Evolutionary conservation across 495 filamentous ascomycete genomes (phyloP), one percentile per base, ranked within the genome.

Genomic region (Sordaria brevicollis): DNA sequence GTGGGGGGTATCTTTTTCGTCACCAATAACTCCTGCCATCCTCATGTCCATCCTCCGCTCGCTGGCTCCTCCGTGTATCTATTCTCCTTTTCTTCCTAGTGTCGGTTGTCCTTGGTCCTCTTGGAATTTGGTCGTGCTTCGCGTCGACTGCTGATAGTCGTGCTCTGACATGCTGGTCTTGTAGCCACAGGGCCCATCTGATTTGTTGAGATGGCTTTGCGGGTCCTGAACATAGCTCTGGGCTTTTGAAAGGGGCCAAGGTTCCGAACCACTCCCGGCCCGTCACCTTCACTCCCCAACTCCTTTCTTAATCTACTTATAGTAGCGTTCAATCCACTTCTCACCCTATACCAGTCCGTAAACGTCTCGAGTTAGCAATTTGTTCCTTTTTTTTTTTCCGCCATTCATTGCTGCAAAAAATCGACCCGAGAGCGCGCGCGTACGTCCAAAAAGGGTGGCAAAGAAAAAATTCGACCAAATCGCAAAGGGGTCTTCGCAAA

Each of bases 271-370:
- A 29, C 11, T 57, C 21, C n/a, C n/a, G n/a, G 2, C 6, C 29
- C 11, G 49, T 29, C 2, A 5, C 10, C 49, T 0, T 11, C 5
- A 15, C 49, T 21, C 49, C 19, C 7, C 5, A 57, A 25, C 10
- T 34, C 17, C 31, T n/a, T 38, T 31, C 15, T 2, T 19, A 19
- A 9, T 2, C 37, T 69, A 68, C 39, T 74, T 72, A 66, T 72
- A 74, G 43, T 34, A 67, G 33, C 62, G 74, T 43, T 72, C 72
- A 70, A 72, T 57, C 74, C 74, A 75, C 37, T 75, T 70, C 70
- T 75, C 74, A 69, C 71, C 75, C 73, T 71, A 62, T 62, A 62
- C 49, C 49, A 62, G 4, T 15, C 1, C 21, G 49, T 4, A 62
- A 31, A 62, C 15, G 21, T 62, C 25, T 33, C 49, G 49, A 62